These are phyloP conservation scores for Daedaleopsis nitida DNA, from an alignment of 768 basidiomycete species.

Conservation along the genomic window DNA sequence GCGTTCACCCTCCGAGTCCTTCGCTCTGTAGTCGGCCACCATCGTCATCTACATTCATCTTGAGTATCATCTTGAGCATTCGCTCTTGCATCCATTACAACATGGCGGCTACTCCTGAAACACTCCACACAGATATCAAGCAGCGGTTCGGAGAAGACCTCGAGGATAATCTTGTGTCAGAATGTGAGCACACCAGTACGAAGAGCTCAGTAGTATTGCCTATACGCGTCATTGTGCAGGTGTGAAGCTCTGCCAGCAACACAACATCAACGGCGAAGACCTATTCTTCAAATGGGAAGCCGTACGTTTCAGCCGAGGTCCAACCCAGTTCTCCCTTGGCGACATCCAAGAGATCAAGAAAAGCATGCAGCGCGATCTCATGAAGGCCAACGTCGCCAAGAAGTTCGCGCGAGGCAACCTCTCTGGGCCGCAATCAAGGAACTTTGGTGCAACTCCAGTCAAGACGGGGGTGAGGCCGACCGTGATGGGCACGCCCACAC, in stretches of 20 bases:
- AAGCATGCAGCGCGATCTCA: constrained; percentile 45
- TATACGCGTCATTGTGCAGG: constrained; percentile 44
- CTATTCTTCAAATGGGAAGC: constrained; percentile 76
- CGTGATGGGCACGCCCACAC: neutral
- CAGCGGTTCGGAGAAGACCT: constrained; percentile 12
- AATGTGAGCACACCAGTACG: constrained; percentile 44
- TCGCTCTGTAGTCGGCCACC: neutral
- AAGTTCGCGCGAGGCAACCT: constrained; percentile 27
- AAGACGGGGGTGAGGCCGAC: neutral
- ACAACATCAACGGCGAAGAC: constrained; percentile 51
- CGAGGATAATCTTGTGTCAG: constrained; percentile 29
- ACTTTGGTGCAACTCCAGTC: constrained; percentile 11
- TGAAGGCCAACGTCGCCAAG: constrained; percentile 31
- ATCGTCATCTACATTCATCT: neutral
- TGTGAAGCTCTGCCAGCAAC: constrained; percentile 62
- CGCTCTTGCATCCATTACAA: neutral
- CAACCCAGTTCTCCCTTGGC: constrained; percentile 42
- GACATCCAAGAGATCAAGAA: constrained; percentile 45
- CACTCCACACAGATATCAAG: constrained; percentile 5
- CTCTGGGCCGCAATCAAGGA: constrained; percentile 21
- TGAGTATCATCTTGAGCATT: neutral
- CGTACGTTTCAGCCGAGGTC: constrained; percentile 31
- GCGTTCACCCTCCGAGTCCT: neutral
- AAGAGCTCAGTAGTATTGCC: neutral
- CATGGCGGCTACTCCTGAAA: neutral